Evolutionary conservation across 108 stramenopile species (phyloP).

Genomic region (Pseudonitzschia delicatissima): DNA sequence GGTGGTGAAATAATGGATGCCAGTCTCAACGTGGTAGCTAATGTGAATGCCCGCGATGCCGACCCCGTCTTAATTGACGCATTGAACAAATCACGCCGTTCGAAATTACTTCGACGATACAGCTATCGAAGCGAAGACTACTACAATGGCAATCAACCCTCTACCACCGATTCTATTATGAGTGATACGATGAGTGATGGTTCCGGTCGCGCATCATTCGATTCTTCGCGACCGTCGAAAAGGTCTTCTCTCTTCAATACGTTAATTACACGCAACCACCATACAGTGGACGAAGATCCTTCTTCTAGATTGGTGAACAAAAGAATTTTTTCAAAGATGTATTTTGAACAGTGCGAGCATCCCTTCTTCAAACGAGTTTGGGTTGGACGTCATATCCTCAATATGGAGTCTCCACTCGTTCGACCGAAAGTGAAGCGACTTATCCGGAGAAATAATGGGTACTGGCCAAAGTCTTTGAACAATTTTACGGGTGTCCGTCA

Average conservation of each 20-base stretch:
- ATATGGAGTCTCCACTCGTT: constrained; percentile 71
- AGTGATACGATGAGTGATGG: constrained; percentile 5
- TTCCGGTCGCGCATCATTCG: constrained; percentile 10
- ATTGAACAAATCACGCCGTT: constrained; percentile 1
- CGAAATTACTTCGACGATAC: constrained; percentile 1
- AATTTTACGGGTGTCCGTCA: constrained; percentile 45
- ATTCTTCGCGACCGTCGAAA: constrained; percentile 1
- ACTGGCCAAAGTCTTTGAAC: constrained; percentile 66
- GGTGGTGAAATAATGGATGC: constrained; percentile 81
- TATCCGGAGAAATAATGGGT: constrained; percentile 60
- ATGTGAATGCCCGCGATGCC: constrained; percentile 50
- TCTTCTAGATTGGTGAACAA: constrained; percentile 41
- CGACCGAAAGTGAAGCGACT: constrained; percentile 39
- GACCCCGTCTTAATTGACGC: constrained; percentile 25
- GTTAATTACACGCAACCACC: constrained; percentile 15
- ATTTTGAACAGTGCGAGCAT: constrained; percentile 65
- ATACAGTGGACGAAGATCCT: constrained; percentile 43
- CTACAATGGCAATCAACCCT: not conserved
- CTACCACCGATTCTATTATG: not conserved
- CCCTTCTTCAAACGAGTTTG: constrained; percentile 79
- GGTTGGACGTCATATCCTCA: constrained; percentile 70
- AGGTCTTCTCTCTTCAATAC: not conserved
- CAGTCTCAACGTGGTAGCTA: constrained; percentile 65
- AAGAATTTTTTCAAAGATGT: constrained; percentile 62
- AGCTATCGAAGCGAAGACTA: not conserved